A percentile compares a stretch with the other conserved stretches of the same genome.
phyloP scores from a whole-genome alignment of 345 rosid species.

The Euclidium syriacum region DNA sequence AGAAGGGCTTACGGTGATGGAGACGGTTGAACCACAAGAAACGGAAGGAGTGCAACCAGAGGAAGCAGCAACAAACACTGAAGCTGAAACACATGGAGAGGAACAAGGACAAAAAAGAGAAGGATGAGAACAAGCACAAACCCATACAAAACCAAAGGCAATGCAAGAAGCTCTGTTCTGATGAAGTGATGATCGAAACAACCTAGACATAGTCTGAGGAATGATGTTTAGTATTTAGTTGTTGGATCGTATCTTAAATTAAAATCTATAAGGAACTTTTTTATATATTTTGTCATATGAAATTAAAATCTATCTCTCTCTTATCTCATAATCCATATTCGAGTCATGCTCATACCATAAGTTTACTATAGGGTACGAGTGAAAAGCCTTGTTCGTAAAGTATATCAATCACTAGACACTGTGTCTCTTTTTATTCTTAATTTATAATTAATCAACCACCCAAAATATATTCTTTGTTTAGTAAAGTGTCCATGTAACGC shows the following conservation, averaged over 20 bases:
- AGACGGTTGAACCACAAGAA: conserved; percentile 29
- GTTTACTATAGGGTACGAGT: no score
- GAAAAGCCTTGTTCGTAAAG: no score
- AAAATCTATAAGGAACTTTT: background rate
- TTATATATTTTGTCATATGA: no score
- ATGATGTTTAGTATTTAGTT: background rate
- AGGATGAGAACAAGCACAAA: background rate
- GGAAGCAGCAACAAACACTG: background rate
- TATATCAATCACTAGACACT: no score
- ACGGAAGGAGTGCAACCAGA: conserved; percentile 24
- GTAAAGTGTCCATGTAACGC: no score
- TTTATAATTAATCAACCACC: no score
- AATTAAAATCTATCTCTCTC: no score
- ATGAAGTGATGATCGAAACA: conserved; percentile 1
- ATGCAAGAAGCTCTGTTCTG: conserved; percentile 21
- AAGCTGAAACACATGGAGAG: conserved; percentile 22
- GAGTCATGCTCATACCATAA: no score
- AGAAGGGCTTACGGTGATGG: conserved; percentile 55
- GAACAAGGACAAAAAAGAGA: background rate
- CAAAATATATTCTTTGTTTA: no score
- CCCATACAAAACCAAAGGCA: conserved; percentile 21
- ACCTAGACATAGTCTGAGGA: conserved; percentile 20
- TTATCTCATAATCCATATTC: no score
- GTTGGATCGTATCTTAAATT: background rate
- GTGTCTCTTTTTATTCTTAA: no score